Percentiles rank a stretch among this genome's conserved stretches.
These are phyloP conservation scores for Pecoramyces ruminantium DNA, from an alignment of 192 early-diverging fungal species.

Conservation along the genomic window DNA sequence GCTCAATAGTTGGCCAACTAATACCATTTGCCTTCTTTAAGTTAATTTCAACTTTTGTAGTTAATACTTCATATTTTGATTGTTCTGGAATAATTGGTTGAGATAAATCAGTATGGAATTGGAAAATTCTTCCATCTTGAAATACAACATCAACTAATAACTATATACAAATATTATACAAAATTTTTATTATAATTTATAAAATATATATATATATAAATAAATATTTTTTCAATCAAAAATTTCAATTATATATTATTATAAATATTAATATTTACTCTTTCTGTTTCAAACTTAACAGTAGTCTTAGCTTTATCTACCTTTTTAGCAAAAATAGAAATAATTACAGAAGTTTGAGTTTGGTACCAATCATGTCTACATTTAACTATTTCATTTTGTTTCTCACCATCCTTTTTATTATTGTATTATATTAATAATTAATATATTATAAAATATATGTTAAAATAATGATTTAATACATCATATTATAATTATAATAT, in stretches of 20 bases:
- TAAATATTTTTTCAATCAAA: too few relatives aligned
- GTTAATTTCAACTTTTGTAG: slow-evolving; percentile 63
- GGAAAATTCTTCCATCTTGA: slow-evolving; percentile 54
- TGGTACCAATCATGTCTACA: slow-evolving; percentile 94
- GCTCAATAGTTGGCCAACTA: slow-evolving; percentile 64
- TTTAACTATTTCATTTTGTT: slow-evolving; percentile 35
- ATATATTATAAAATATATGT: too few relatives aligned
- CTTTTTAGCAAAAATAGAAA: slow-evolving; percentile 90
- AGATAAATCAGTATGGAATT: slow-evolving; percentile 48
- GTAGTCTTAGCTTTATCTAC: slow-evolving; percentile 49
- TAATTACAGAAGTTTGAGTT: slow-evolving; percentile 60
- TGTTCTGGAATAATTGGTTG: slow-evolving; percentile 51
- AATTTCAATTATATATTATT: too few relatives aligned
- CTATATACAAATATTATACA: too few relatives aligned
- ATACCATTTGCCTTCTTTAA: slow-evolving; percentile 71
- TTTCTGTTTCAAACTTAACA: slow-evolving; percentile 42
- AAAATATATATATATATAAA: too few relatives aligned
- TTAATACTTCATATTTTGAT: slow-evolving; percentile 42
- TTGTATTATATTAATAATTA: too few relatives aligned
- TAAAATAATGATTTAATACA: too few relatives aligned
- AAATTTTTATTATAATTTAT: too few relatives aligned
- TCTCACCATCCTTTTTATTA: not conserved
- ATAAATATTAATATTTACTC: slow-evolving; percentile 14
- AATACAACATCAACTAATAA: slow-evolving; percentile 63
- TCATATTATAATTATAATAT: not conserved